These are phyloP conservation scores for Globisporangium irregulare DNA, from an alignment of 352 stramenopile species.

Conservation along the genomic window DNA sequence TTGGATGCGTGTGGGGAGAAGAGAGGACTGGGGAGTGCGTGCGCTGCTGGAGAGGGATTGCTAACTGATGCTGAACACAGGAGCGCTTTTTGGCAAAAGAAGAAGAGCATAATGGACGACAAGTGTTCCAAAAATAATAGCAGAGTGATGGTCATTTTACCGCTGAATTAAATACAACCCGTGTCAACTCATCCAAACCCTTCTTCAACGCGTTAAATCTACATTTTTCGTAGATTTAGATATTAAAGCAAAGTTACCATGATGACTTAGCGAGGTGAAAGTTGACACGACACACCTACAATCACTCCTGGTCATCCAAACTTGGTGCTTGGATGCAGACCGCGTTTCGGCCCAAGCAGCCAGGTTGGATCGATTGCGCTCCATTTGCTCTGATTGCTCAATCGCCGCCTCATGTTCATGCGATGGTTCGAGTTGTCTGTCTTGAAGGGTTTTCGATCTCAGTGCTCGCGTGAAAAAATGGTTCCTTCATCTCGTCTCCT, in stretches of 20 bases:
- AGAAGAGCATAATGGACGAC: background rate
- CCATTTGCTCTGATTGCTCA: background rate
- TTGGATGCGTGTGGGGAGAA: background rate
- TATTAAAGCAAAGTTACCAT: background rate
- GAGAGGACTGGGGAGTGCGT: background rate
- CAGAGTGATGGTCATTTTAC: slow-evolving; percentile 6
- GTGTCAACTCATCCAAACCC: background rate
- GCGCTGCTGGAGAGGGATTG: background rate
- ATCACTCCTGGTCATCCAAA: slow-evolving; percentile 8
- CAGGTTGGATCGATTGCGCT: no score
- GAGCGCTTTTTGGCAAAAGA: background rate
- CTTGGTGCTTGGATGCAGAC: slow-evolving; percentile 3
- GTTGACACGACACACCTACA: background rate
- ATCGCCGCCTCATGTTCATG: background rate
- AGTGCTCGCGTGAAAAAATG: no score
- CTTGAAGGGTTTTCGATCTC: no score
- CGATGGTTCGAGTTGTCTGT: background rate
- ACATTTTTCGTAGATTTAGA: background rate
- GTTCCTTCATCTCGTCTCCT: background rate
- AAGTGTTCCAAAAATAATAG: background rate
- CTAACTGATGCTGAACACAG: background rate
- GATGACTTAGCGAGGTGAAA: background rate
- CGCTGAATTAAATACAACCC: background rate
- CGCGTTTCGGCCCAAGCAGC: background rate
- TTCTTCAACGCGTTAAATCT: background rate